Evolutionary conservation across 768 basidiomycete species (phyloP), one percentile per base, ranked within the genome.

Genomic region (Pisolithus albus): DNA sequence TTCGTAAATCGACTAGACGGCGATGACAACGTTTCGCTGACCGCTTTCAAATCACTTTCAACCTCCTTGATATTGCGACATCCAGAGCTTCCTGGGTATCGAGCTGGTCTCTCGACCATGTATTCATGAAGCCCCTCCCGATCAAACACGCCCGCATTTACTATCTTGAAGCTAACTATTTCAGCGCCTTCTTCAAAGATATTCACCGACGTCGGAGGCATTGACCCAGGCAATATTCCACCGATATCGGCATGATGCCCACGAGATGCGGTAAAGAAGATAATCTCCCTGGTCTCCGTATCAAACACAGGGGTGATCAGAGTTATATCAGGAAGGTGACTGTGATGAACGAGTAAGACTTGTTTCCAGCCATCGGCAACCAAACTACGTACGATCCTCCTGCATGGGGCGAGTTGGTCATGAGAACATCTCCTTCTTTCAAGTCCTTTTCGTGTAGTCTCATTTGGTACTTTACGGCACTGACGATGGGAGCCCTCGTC

Each of bases 171-270:
- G 64, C 86, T 86, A 59, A 84, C 79, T 47, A 97, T 86, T 60
- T 92, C 81, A 0, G 94, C 95, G 18, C 94, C 94, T 65, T 98
- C 94, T 65, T 98, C 88, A 60, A 89, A 94, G 41, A 96, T 86
- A 55, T 81, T 92, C 57, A 86, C 85, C 10, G 86, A 88, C 2
- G 90, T 92, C 0, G 95, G 93, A 0, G 94, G 94, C 94, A 97
- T 98, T 36, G 88, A 92, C 1, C 90, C 92, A 6, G 93, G 91
- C 2, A 92, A 75, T 56, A 95, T 93, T 0, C 92, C 92, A 1
- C 92, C 92, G 55, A 93, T 88, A 70, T 95, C 92, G 4, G 92
- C 91, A 68, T 96, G 93, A 64, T 97, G 93, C 0, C 91, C 93
- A 47, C 94, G 79, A 11, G 92, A 92, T 13, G 93, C 94, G 7